Conservation (phyloP, 306 rosid genomes). For the Medicago lupulina region DNA sequence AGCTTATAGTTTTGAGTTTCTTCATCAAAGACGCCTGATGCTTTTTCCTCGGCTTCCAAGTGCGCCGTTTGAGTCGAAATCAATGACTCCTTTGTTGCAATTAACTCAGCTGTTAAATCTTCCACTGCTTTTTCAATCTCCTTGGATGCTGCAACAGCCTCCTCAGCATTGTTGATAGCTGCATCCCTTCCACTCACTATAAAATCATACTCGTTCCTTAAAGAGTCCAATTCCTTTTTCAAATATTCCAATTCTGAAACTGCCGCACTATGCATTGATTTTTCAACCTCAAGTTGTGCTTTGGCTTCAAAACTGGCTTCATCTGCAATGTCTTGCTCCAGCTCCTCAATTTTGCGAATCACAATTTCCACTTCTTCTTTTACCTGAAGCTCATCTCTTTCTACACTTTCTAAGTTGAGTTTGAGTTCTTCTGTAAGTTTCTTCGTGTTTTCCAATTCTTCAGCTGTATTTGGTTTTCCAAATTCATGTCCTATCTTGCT, state of each 20-base stretch:
- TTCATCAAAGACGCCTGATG: constrained; percentile 63
- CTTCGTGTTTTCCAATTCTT: constrained; percentile 79
- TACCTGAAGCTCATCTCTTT: constrained; percentile 71
- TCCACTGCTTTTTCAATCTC: constrained; percentile 77
- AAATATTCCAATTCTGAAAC: constrained; percentile 67
- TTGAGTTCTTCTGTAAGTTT: constrained; percentile 73
- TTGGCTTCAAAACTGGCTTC: constrained; percentile 88
- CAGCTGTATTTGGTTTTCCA: constrained; percentile 64
- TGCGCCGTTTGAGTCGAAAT: constrained; percentile 61
- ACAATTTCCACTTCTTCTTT: constrained; percentile 74
- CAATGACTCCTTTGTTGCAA: constrained; percentile 72
- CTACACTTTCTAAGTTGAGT: constrained; percentile 66
- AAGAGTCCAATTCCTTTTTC: constrained; percentile 64
- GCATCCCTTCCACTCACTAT: constrained; percentile 62
- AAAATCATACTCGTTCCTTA: constrained; percentile 63
- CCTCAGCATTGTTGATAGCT: constrained; percentile 77
- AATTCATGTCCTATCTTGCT: constrained; percentile 74
- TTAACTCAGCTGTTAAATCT: constrained; percentile 72
- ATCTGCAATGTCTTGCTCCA: constrained; percentile 82
- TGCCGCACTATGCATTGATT: constrained; percentile 59
- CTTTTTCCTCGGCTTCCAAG: constrained; percentile 70
- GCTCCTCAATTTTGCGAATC: constrained; percentile 77
- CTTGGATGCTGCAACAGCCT: constrained; percentile 72
- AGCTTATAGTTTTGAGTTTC: constrained; percentile 66
- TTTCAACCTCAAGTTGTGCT: constrained; percentile 80